These are phyloP conservation scores for Aspergillus jensenii DNA, from an alignment of 2,329 filamentous ascomycete species.

Conservation along the genomic window DNA sequence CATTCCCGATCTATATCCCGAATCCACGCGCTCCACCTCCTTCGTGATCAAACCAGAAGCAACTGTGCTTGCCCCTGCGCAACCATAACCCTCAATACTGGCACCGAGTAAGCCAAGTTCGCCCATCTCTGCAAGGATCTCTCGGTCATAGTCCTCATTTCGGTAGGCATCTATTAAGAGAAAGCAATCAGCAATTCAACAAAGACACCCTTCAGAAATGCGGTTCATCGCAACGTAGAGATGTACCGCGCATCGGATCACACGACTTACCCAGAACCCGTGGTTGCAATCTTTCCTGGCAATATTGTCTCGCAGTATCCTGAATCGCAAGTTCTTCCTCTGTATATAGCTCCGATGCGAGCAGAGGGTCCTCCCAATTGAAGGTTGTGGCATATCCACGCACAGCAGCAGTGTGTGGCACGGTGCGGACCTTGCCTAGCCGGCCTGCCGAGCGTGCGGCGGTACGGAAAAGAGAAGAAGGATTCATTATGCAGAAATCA, in stretches of 20 bases:
- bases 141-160: constrained; percentile 80
- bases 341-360: constrained; percentile 71
- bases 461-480: constrained; percentile 32
- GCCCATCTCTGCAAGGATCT: constrained; percentile 88
- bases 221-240: background rate
- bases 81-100: constrained; percentile 83
- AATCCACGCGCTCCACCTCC: constrained; percentile 87
- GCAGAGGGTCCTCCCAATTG: constrained; percentile 90
- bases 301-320: constrained; percentile 90
- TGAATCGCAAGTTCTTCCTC: constrained; percentile 88
- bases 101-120: constrained; percentile 85
- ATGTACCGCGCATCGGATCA: constrained; percentile 10
- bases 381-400: constrained; percentile 54
- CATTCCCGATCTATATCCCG: constrained; percentile 88
- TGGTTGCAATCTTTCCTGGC: constrained; percentile 83
- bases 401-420: constrained; percentile 6
- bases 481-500: constrained; percentile 28
- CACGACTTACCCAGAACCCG: constrained; percentile 71
- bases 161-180: constrained; percentile 70
- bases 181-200: background rate
- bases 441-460: constrained; percentile 29
- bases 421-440: constrained; percentile 19
- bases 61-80: constrained; percentile 82
- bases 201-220: background rate
- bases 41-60: constrained; percentile 87